A percentile compares a stretch with the other conserved stretches of the same genome.
Evolutionary conservation across 1,284 basidiomycete genomes (phyloP).

Genomic region (Irpex lacteus): DNA sequence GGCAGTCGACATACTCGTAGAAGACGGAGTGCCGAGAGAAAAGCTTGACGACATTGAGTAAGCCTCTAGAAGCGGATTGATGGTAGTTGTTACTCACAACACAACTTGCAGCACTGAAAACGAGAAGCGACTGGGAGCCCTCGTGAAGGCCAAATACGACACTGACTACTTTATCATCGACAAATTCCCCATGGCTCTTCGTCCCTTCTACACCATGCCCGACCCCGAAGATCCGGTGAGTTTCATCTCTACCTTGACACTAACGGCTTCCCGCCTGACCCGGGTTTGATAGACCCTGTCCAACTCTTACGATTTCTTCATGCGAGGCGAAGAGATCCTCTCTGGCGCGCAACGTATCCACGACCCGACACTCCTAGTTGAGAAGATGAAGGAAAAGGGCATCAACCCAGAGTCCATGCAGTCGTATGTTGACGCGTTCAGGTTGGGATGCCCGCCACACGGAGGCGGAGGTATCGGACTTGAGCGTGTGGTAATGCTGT

Average conservation of each 20-base stretch:
- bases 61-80: too few species aligned
- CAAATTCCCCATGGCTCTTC: slow-evolving; percentile 91
- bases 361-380: slow-evolving; percentile 79
- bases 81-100: neutral
- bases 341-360: slow-evolving; percentile 98
- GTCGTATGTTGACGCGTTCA: slow-evolving; percentile 92
- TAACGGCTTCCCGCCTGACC: slow-evolving; percentile 1
- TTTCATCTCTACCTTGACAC: slow-evolving; percentile 13
- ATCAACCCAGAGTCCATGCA: slow-evolving; percentile 88
- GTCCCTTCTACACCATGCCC: slow-evolving; percentile 99
- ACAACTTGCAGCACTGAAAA: slow-evolving; percentile 70
- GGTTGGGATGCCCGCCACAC: slow-evolving; percentile 89
- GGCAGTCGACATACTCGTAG: slow-evolving; percentile 83
- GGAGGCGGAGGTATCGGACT: slow-evolving; percentile 86
- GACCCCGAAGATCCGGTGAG: slow-evolving; percentile 84
- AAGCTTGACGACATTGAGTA: slow-evolving; percentile 87
- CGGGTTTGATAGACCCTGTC: slow-evolving; percentile 67
- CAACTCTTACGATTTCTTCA: slow-evolving; percentile 99
- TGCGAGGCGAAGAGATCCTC: slow-evolving; percentile 98
- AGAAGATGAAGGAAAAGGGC: slow-evolving; percentile 81
- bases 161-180: slow-evolving; percentile 98
- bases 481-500: slow-evolving; percentile 95
- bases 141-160: slow-evolving; percentile 90
- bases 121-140: slow-evolving; percentile 87
- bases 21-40: slow-evolving; percentile 76